Evolutionary conservation across 305 asterid genomes (phyloP), one percentile per base, ranked within the genome.

Genomic region (Fraxinus xanthoxyloides): DNA sequence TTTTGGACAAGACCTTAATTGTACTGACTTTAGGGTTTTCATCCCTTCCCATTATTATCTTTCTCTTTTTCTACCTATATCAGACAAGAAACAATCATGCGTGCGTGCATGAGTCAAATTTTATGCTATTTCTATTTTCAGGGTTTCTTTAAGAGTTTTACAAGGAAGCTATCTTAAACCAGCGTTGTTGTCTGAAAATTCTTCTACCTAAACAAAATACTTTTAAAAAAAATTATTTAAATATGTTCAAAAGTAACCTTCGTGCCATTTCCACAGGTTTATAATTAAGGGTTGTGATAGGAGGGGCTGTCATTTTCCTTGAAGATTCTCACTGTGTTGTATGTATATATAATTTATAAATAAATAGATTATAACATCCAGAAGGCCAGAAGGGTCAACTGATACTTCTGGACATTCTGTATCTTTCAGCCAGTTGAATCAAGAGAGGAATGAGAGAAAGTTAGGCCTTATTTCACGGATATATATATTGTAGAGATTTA

Each of bases 1-100:
- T 75, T 79, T 85, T 87, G 21, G 74, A 84, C 51, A 77, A 76
- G 86, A 83, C 82, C 73, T 10, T 26, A 9, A 59, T 21, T 59
- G 69, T 59, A 24, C 31, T 23, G 70, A 7, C 30, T 21, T 81
- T 76, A 75, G 76, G 76, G 73, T 65, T 65, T 12, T 63, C 30
- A 63, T 63, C 72, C 31, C 34, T 63, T 63, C 34, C 17, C 72
- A 63, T 63, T 63, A 24, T 63, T 24, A 24, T 24, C n/a, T 65
- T 26, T 26, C 21, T 2, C 24, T 15, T 36, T 79, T 63, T 5
- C 30, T 32, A 65, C 46, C 23, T 24, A 13, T 48, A 38, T n/a
- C 6, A n/a, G 32, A 40, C 31, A 74, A 80, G 2, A 28, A 31
- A 34, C 17, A n/a, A 26, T 26, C 72, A 2, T 46, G 82, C 81